A percentile compares a stretch with the other conserved stretches of the same genome.
These are phyloP conservation scores for Colletotrichum sp. DNA, from an alignment of 2,329 filamentous ascomycete species.

Conservation along the genomic window DNA sequence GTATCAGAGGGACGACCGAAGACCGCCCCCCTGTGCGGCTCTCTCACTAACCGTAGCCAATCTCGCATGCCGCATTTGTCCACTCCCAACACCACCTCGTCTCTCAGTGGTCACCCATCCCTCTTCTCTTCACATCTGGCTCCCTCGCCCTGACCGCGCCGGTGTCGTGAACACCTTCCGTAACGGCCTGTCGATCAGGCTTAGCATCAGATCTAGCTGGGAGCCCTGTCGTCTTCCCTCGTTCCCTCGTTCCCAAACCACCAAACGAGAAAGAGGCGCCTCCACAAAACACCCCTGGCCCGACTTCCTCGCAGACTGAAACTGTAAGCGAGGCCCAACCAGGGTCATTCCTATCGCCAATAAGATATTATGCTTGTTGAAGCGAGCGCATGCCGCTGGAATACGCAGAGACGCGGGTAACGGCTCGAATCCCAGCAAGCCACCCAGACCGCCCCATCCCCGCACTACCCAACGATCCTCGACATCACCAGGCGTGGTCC, in stretches of 20 bases:
- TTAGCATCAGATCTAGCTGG: slow-evolving; percentile 13
- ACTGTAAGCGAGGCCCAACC: slow-evolving; percentile 9
- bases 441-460: background rate
- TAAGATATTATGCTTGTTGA: slow-evolving; percentile 11
- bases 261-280: background rate
- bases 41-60: background rate
- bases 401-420: background rate
- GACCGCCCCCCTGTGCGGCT: background rate
- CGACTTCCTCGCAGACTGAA: slow-evolving; percentile 4
- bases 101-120: background rate
- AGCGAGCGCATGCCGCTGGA: background rate
- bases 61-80: background rate
- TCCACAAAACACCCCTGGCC: background rate
- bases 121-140: background rate
- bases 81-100: background rate
- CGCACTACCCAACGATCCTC: background rate
- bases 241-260: background rate
- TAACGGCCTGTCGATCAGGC: slow-evolving; percentile 8
- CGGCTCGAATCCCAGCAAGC: background rate
- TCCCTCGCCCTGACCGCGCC: background rate
- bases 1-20: background rate
- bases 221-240: background rate
- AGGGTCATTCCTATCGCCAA: background rate
- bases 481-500: background rate
- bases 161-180: slow-evolving; percentile 14